phyloP scores from a whole-genome alignment of 164 flowering plant species.

The Cinnamomum micranthum region DNA sequence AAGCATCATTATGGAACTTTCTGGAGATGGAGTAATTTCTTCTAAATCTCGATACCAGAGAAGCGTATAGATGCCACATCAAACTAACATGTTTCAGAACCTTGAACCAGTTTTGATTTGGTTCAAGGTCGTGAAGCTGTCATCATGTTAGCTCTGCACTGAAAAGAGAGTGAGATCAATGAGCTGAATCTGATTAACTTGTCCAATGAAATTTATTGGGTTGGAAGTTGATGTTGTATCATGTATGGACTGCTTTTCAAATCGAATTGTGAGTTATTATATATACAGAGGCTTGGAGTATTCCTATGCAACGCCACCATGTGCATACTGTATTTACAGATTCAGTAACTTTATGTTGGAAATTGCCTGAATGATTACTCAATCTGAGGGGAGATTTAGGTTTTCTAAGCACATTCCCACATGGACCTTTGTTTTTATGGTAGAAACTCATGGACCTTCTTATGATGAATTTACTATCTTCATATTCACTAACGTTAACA shows the following conservation, averaged over 20 bases:
- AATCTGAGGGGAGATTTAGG: background rate
- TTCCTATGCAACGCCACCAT: background rate
- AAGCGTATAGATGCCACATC: background rate
- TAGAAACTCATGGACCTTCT: no score
- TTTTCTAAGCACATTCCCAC: background rate
- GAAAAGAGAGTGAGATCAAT: background rate
- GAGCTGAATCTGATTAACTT: background rate
- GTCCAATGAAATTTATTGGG: background rate
- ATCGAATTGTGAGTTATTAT: background rate
- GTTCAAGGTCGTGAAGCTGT: background rate
- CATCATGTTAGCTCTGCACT: background rate
- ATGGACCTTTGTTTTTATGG: background rate
- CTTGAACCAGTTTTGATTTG: slow-evolving; percentile 4
- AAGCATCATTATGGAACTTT: background rate
- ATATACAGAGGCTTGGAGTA: background rate
- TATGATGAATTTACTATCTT: no score
- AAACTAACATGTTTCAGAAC: background rate
- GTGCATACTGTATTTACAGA: background rate
- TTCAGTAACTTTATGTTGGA: background rate
- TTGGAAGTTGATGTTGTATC: background rate
- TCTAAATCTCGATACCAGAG: slow-evolving; percentile 5
- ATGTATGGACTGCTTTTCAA: background rate
- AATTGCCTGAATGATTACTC: background rate
- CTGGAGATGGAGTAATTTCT: background rate
- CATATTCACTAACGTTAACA: no score